phyloP scores from a whole-genome alignment of 2,329 filamentous ascomycete genomes.

The Amylocarpus encephaloides region DNA sequence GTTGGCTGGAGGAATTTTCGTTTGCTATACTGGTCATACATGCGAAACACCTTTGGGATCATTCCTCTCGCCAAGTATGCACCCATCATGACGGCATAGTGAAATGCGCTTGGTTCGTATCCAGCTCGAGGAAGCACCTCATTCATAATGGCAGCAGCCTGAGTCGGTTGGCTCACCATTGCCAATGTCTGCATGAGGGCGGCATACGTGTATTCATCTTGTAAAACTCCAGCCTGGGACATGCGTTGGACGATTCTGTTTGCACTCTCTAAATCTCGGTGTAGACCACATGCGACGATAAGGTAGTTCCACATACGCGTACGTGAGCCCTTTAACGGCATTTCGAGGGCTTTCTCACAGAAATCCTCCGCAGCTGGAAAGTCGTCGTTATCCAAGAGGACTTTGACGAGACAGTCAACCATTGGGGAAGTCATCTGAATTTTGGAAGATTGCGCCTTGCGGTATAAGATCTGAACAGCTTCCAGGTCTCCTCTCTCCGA shows the following conservation, averaged over 20 bases:
- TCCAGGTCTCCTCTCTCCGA: constrained; percentile 67
- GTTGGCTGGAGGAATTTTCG: constrained; percentile 34
- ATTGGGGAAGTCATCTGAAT: constrained; percentile 51
- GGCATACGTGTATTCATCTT: constrained; percentile 53
- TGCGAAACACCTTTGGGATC: constrained; percentile 41
- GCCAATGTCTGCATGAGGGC: constrained; percentile 54
- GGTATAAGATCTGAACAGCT: constrained; percentile 58
- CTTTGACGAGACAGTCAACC: constrained; percentile 59
- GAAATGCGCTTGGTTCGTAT: constrained; percentile 39
- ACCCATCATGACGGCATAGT: constrained; percentile 47
- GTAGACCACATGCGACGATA: constrained; percentile 60
- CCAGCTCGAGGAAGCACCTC: constrained; percentile 43
- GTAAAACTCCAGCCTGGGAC: constrained; percentile 42
- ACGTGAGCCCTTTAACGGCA: constrained; percentile 44
- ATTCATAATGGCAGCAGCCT: constrained; percentile 47
- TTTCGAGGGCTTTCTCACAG: constrained; percentile 48
- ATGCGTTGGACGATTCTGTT: constrained; percentile 50
- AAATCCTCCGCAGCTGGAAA: constrained; percentile 51
- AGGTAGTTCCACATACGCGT: constrained; percentile 74
- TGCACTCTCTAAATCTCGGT: constrained; percentile 50
- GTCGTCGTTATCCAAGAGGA: constrained; percentile 53
- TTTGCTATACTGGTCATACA: constrained; percentile 40
- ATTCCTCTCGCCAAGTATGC: constrained; percentile 37
- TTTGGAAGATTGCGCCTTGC: constrained; percentile 48
- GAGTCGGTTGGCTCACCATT: constrained; percentile 44